These are phyloP conservation scores for Leccinum griseonigrum DNA, from an alignment of 1,284 basidiomycete species.

Conservation along the genomic window DNA sequence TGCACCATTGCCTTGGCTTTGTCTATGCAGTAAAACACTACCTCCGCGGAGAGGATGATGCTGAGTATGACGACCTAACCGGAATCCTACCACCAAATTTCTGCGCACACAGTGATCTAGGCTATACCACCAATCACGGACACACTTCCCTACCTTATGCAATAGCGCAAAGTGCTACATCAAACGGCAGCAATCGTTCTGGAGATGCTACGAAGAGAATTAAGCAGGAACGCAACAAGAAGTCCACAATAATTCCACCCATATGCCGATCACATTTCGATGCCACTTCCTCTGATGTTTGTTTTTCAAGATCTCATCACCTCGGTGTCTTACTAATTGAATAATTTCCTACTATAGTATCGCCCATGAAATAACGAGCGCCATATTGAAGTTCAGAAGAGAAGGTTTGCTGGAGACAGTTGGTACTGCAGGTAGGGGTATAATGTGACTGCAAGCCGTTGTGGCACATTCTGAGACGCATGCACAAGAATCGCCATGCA, in stretches of 20 bases:
- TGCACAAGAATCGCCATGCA: conserved; percentile 74
- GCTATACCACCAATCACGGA: conserved; percentile 33
- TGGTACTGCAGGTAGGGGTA: conserved; percentile 69
- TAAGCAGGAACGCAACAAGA: conserved; percentile 64
- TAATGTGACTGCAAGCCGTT: conserved; percentile 75
- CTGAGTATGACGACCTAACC: conserved; percentile 62
- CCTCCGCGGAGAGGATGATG: conserved; percentile 72
- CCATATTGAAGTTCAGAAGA: conserved; percentile 71
- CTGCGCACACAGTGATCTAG: conserved; percentile 42
- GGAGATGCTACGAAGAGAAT: conserved; percentile 67
- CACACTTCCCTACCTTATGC: conserved; percentile 37
- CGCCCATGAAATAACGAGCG: conserved; percentile 71
- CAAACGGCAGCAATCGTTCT: conserved; percentile 31
- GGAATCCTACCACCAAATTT: conserved; percentile 65
- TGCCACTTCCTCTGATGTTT: conserved; percentile 75
- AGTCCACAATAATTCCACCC: conserved; percentile 48
- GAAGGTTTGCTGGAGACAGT: conserved; percentile 81
- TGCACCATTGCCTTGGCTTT: conserved; percentile 70
- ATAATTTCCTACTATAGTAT: conserved; percentile 44
- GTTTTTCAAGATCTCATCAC: conserved; percentile 23
- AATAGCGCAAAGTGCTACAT: conserved; percentile 36
- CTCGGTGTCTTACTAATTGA: not conserved
- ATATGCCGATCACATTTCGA: conserved; percentile 50
- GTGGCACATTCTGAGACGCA: conserved; percentile 72
- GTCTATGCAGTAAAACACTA: conserved; percentile 75